These are phyloP conservation scores for Batrachochytrium dendrobatidis DNA, from an alignment of 371 early-diverging fungal species.

Conservation along the genomic window DNA sequence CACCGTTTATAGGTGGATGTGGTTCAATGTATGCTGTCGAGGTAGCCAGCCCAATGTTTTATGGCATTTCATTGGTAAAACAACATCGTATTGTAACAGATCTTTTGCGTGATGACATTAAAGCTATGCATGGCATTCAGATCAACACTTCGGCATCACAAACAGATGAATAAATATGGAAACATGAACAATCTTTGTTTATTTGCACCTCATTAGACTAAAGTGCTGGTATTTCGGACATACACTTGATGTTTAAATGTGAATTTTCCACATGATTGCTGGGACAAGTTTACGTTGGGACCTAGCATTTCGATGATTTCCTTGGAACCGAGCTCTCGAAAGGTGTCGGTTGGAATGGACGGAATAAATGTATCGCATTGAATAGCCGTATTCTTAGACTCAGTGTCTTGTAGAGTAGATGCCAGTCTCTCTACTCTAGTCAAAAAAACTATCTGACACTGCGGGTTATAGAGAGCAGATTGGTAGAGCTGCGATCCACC, in stretches of 20 bases:
- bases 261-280: too few relatives aligned
- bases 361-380: slow-evolving; percentile 67
- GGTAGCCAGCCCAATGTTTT: slow-evolving; percentile 69
- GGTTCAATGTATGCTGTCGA: slow-evolving; percentile 90
- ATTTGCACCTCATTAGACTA: too few relatives aligned
- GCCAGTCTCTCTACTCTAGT: slow-evolving; percentile 42
- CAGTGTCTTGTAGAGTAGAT: neutral
- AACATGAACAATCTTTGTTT: too few relatives aligned
- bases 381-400: slow-evolving; percentile 2
- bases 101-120: slow-evolving; percentile 78
- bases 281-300: neutral
- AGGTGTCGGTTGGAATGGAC: slow-evolving; percentile 22
- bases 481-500: slow-evolving; percentile 62
- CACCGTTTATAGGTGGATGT: slow-evolving; percentile 87
- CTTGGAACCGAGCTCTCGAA: neutral
- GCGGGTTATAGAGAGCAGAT: slow-evolving; percentile 42
- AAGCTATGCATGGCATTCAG: slow-evolving; percentile 86
- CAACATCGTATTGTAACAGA: slow-evolving; percentile 87
- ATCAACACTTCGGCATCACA: slow-evolving; percentile 25
- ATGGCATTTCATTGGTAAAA: slow-evolving; percentile 66
- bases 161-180: too few relatives aligned
- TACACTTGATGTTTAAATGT: too few relatives aligned
- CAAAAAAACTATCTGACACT: slow-evolving; percentile 50
- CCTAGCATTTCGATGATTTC: neutral
- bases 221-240: too few relatives aligned